These are phyloP conservation scores for Talaromyces sp. DNA, from an alignment of 2,329 filamentous ascomycete genomes.

Conservation along the genomic window DNA sequence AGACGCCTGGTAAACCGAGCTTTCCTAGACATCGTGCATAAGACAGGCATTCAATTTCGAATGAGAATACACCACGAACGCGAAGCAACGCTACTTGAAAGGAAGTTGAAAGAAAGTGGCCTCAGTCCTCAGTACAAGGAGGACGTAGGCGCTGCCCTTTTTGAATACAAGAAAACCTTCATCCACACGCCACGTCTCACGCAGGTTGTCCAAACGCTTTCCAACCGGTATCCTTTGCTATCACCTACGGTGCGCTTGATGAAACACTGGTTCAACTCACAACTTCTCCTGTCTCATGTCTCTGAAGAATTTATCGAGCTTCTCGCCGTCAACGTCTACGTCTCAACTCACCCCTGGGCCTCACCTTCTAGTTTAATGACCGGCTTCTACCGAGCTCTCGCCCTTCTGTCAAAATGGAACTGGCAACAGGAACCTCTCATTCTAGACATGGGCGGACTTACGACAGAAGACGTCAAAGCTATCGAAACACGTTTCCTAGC, in stretches of 20 bases:
- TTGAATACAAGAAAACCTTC: slow-evolving; percentile 68
- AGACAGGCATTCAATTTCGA: slow-evolving; percentile 70
- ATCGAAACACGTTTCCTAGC: slow-evolving; percentile 72
- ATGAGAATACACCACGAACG: slow-evolving; percentile 85
- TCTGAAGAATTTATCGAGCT: slow-evolving; percentile 81
- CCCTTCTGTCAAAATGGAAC: slow-evolving; percentile 82
- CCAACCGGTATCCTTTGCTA: slow-evolving; percentile 73
- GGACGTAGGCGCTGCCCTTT: slow-evolving; percentile 66
- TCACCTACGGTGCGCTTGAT: slow-evolving; percentile 78
- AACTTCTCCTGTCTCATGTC: slow-evolving; percentile 75
- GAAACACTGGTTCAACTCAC: slow-evolving; percentile 84
- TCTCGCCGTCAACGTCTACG: slow-evolving; percentile 71
- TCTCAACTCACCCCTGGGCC: slow-evolving; percentile 76
- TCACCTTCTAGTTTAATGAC: slow-evolving; percentile 71
- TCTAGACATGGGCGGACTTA: slow-evolving; percentile 67
- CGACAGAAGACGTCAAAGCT: slow-evolving; percentile 56
- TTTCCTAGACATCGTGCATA: slow-evolving; percentile 77
- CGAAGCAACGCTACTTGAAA: slow-evolving; percentile 75
- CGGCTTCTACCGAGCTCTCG: slow-evolving; percentile 76
- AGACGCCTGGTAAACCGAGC: slow-evolving; percentile 69
- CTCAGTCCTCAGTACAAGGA: slow-evolving; percentile 64
- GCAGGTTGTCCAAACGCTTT: slow-evolving; percentile 74
- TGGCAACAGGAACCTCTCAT: slow-evolving; percentile 82
- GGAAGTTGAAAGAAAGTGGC: slow-evolving; percentile 71
- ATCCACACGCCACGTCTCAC: slow-evolving; percentile 72